Base-by-base conservation (phyloP, 2,329 filamentous ascomycete genomes). In the Fusarium sp. region DNA sequence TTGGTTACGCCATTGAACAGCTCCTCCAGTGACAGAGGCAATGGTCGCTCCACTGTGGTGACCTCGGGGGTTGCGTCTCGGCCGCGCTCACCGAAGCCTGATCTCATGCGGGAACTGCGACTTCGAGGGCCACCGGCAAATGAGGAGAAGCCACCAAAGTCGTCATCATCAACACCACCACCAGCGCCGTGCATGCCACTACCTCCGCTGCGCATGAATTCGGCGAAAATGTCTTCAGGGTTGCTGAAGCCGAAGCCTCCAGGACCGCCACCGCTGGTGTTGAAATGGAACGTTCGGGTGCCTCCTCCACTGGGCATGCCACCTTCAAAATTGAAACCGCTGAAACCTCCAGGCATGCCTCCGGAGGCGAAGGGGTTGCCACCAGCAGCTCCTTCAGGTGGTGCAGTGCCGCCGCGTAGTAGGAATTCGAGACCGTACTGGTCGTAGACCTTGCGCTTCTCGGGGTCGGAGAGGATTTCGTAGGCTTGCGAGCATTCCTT, bases 401-500 rank as follows among this genome's bases (percentile, higher is more conserved):
- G 91, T 10, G 90, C 86, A 59, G 89, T 87, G 34, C 94, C 95
- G 58, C 95, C 95, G 59, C 93, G 92, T 35, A 97, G 88, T 61
- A 99, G 89, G 85, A 96, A 98, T 79, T 98, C 97, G 71, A 98
- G 92, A 72, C 97, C 97, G 83, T 92, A 98, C 81, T 96, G 92
- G 82, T 99, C 97, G 83, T 99, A 99, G 48, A 92, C 92, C 84
- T 97, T 97, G 80, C 97, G 93, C 86, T 98, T 99, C 82, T 98
- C 95, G 70, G 96, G 95, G 80, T 99, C 97, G 71, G 95, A 97
- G 4, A 99, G 92, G 78, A 99, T 97, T 85, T 99, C 97, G 86
- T 98, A 99, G 67, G 97, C 97, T 86, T 98, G 95, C 1, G 95
- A 98, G 75, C 95, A 94, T 83, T 98, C 97, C 86, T 99, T 99